Percentiles rank a stretch among this genome's conserved stretches.
phyloP scores from a whole-genome alignment of 208 protist species.

The Wallacemonas collosoma region DNA sequence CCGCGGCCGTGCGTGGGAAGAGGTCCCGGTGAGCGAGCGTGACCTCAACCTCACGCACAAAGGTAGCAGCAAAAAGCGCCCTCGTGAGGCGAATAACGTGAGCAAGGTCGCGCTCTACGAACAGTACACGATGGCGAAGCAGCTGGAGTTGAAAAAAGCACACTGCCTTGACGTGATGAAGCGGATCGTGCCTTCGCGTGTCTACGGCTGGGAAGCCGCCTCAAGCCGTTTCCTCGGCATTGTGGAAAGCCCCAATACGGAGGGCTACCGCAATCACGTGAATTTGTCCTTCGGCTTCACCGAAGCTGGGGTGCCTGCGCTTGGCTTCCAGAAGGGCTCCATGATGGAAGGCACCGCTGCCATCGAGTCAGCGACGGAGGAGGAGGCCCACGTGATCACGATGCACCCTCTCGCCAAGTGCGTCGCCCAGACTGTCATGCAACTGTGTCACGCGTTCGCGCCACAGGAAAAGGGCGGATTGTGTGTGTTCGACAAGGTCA shows the following conservation, averaged over 20 bases:
- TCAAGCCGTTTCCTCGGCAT: conserved; percentile 62
- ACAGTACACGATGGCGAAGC: conserved; percentile 66
- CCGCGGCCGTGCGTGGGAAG: conserved; percentile 62
- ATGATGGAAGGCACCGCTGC: conserved; percentile 72
- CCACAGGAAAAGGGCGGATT: conserved; percentile 36
- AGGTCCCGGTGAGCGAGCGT: conserved; percentile 47
- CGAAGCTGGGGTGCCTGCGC: conserved; percentile 43
- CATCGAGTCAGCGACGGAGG: conserved; percentile 58
- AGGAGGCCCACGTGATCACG: conserved; percentile 52
- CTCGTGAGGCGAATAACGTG: conserved; percentile 27
- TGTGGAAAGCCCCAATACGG: conserved; percentile 58
- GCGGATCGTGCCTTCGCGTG: conserved; percentile 32
- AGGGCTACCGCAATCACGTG: conserved; percentile 94
- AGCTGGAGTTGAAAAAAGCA: conserved; percentile 70
- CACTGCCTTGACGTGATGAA: conserved; percentile 76
- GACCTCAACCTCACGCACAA: conserved; percentile 84
- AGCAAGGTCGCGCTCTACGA: conserved; percentile 81
- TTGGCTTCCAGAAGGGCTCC: conserved; percentile 75
- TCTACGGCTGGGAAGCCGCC: conserved; percentile 38
- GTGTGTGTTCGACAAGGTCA: conserved; percentile 79
- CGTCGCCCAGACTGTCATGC: conserved; percentile 54
- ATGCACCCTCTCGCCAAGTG: conserved; percentile 64
- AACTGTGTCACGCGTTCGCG: conserved; percentile 37
- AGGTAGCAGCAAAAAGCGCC: conserved; percentile 53
- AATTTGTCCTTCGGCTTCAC: conserved; percentile 87